Conservation (phyloP, 1,284 basidiomycete genomes). For the Uromyces viciae-fabae region DNA sequence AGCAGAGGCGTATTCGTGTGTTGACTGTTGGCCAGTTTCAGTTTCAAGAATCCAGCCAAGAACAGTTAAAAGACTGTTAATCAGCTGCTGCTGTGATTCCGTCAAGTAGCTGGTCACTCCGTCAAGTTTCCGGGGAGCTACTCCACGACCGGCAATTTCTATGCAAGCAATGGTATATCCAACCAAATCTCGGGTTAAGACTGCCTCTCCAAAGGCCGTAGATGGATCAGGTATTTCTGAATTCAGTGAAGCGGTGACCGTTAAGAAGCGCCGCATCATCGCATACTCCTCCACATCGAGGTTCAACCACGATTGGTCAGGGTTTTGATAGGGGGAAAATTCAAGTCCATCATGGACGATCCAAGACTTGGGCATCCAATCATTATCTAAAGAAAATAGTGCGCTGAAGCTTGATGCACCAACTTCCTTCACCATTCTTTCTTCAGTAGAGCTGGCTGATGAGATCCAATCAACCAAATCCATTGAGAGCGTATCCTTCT, state of each 20-base stretch:
- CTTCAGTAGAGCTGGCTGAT: constrained; percentile 59
- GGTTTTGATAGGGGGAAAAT: constrained; percentile 47
- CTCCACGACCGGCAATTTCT: constrained; percentile 74
- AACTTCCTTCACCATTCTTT: constrained; percentile 30
- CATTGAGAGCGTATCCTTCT: not conserved
- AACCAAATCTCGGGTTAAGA: constrained; percentile 83
- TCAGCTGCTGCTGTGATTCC: constrained; percentile 70
- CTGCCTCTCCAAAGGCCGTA: constrained; percentile 58
- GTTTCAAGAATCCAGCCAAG: constrained; percentile 63
- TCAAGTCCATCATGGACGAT: constrained; percentile 41
- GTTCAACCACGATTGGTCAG: constrained; percentile 51
- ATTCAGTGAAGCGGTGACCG: constrained; percentile 55
- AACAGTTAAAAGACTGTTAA: constrained; percentile 69
- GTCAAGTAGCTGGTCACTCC: constrained; percentile 70
- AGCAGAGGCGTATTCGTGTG: constrained; percentile 59
- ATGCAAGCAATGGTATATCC: constrained; percentile 79
- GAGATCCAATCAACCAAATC: constrained; percentile 73
- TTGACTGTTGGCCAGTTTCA: constrained; percentile 37
- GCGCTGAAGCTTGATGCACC: constrained; percentile 51
- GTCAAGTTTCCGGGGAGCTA: constrained; percentile 56
- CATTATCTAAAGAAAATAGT: constrained; percentile 53
- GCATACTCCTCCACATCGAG: constrained; percentile 50
- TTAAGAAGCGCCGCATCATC: constrained; percentile 47
- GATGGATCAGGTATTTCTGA: constrained; percentile 43
- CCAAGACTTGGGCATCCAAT: constrained; percentile 47